Conservation (phyloP, 2,329 filamentous ascomycete species). For the Ophiostoma perfectum region DNA sequence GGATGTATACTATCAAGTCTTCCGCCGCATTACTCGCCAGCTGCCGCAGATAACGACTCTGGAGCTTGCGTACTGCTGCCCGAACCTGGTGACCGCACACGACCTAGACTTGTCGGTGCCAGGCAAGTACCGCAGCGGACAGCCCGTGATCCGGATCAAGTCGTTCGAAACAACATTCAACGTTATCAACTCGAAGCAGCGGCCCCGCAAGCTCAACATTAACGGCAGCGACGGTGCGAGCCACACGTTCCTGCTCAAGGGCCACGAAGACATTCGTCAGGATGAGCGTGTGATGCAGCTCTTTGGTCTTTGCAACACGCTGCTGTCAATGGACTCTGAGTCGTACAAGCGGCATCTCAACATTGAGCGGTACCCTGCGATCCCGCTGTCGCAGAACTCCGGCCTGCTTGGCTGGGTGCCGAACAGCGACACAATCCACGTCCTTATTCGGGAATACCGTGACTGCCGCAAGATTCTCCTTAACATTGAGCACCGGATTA, state of each 20-base stretch:
- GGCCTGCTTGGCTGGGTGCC: constrained; percentile 94
- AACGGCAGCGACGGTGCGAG: constrained; percentile 81
- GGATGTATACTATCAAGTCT: constrained; percentile 99
- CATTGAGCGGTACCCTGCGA: constrained; percentile 94
- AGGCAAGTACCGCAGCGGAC: constrained; percentile 78
- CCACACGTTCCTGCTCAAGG: constrained; percentile 90
- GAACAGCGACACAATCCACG: constrained; percentile 94
- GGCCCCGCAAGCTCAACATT: constrained; percentile 81
- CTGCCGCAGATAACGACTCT: constrained; percentile 86
- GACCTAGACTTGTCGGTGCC: constrained; percentile 93
- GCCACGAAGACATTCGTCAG: constrained; percentile 98
- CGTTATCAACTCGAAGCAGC: constrained; percentile 95
- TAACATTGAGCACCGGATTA: constrained; percentile 98
- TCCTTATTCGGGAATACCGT: constrained; percentile 93
- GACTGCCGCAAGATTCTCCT: constrained; percentile 95
- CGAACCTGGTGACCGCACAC: constrained; percentile 77
- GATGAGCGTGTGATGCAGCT: constrained; percentile 99
- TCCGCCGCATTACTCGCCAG: constrained; percentile 90
- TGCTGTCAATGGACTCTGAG: constrained; percentile 88
- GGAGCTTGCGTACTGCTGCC: constrained; percentile 94
- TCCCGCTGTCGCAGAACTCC: constrained; percentile 92
- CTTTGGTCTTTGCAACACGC: constrained; percentile 94
- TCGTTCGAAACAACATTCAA: constrained; percentile 85
- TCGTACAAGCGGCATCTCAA: constrained; percentile 95
- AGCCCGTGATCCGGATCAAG: constrained; percentile 74